Conservation (phyloP, 352 stramenopile species). For the Phytophthora vignae region DNA sequence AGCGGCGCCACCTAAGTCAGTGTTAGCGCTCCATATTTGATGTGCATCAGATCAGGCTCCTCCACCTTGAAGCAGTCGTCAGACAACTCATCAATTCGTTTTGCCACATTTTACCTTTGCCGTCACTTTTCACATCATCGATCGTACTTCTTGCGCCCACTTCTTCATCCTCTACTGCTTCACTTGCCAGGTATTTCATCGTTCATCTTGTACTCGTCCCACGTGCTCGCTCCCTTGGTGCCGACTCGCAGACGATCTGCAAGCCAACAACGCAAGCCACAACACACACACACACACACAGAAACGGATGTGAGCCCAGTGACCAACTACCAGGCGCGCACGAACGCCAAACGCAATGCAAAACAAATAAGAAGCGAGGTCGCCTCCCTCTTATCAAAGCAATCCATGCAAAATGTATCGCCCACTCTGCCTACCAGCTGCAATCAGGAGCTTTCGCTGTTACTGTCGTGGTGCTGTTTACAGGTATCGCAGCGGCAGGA, state of each 20-base stretch:
- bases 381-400: constrained; percentile 32
- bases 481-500: background rate
- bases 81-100: constrained; percentile 24
- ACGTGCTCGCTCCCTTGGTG: background rate
- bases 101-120: constrained; percentile 25
- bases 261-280: constrained; percentile 4
- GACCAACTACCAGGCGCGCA: constrained; percentile 3
- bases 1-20: constrained; percentile 8
- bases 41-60: constrained; percentile 19
- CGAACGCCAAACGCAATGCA: constrained; percentile 14
- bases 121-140: constrained; percentile 19
- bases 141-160: background rate
- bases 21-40: constrained; percentile 18
- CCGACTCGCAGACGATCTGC: constrained; percentile 10
- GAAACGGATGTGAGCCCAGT: constrained; percentile 8
- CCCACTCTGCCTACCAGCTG: constrained; percentile 36
- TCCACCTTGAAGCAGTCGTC: constrained; percentile 13
- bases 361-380: constrained; percentile 21
- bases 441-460: constrained; percentile 24
- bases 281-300: constrained; percentile 23
- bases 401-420: constrained; percentile 33
- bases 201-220: background rate
- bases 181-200: background rate
- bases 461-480: constrained; percentile 14
- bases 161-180: background rate